Conservation (phyloP, 2,329 filamentous ascomycete genomes). For the Atkinsonella hypoxylon region DNA sequence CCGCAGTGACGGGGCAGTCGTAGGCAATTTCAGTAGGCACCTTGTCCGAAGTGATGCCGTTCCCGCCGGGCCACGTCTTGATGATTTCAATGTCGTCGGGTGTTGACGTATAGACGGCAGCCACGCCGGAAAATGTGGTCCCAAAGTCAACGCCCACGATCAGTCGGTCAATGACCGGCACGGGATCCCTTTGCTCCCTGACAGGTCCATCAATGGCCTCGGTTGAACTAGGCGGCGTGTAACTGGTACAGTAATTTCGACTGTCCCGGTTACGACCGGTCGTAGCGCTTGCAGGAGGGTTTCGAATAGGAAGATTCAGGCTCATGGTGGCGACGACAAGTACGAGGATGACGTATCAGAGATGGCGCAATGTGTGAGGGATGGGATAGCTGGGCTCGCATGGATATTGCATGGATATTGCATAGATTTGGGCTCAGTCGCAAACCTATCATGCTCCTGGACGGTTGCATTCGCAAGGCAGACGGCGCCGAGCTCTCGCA, state of each 20-base stretch:
- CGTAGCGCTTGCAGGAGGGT: conserved; percentile 25
- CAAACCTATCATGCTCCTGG: neutral
- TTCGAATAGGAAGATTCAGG: conserved; percentile 39
- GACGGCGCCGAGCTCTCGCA: neutral
- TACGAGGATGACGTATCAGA: neutral
- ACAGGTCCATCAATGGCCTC: conserved; percentile 52
- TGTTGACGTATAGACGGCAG: conserved; percentile 61
- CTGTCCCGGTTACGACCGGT: conserved; percentile 42
- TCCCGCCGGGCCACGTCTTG: conserved; percentile 74
- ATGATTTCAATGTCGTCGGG: conserved; percentile 76
- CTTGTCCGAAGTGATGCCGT: conserved; percentile 81
- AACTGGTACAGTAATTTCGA: conserved; percentile 43
- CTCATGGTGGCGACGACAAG: conserved; percentile 26
- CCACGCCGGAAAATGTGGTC: conserved; percentile 71
- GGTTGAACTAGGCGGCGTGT: conserved; percentile 42
- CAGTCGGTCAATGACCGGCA: conserved; percentile 46
- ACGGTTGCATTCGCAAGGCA: neutral
- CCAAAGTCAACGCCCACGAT: conserved; percentile 76
- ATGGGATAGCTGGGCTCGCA: neutral
- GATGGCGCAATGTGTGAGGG: neutral
- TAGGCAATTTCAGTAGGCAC: conserved; percentile 70
- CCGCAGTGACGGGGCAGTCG: conserved; percentile 23
- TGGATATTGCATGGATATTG: too few relatives aligned
- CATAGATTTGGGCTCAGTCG: neutral
- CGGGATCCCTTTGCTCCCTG: conserved; percentile 40